A percentile compares a stretch with the other conserved stretches of the same genome.
phyloP scores from a whole-genome alignment of 495 filamentous ascomycete genomes.

The Penicillium lagena region DNA sequence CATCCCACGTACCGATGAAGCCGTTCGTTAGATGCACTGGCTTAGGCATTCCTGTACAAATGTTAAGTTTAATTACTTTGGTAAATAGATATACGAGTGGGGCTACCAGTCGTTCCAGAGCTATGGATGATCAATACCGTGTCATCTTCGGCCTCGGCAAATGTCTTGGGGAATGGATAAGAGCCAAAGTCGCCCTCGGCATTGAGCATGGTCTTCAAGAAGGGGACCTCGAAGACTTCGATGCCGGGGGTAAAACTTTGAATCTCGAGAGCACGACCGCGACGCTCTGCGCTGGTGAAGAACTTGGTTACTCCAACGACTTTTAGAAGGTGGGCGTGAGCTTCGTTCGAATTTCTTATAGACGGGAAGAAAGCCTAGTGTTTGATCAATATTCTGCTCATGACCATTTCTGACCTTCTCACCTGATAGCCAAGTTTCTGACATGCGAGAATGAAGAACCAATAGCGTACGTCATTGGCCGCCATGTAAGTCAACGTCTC shows the following conservation, averaged over 20 bases:
- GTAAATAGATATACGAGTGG: not conserved
- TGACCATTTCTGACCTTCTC: not conserved
- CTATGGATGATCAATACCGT: constrained; percentile 49
- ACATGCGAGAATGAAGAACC: constrained; percentile 24
- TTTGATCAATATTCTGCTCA: not conserved
- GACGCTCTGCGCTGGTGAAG: constrained; percentile 17
- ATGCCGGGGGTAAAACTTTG: constrained; percentile 8
- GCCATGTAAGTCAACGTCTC: constrained; percentile 33
- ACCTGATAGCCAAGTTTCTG: constrained; percentile 26
- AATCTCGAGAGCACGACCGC: constrained; percentile 16
- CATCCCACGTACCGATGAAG: constrained; percentile 38
- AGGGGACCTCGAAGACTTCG: constrained; percentile 16
- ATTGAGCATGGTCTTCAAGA: constrained; percentile 19
- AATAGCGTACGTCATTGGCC: constrained; percentile 38
- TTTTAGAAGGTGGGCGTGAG: constrained; percentile 28
- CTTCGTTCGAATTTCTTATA: constrained; percentile 37
- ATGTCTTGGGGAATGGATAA: constrained; percentile 28
- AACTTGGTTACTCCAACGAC: constrained; percentile 28
- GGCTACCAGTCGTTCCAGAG: constrained; percentile 50
- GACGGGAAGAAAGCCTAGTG: constrained; percentile 28
- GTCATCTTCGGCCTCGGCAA: constrained; percentile 34
- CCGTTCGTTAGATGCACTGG: constrained; percentile 43
- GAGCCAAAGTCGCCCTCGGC: not conserved
- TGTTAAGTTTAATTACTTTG: not conserved
- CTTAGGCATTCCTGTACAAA: constrained; percentile 37